Evolutionary conservation across 23 red algal species (phyloP).

Genomic region (Gracilaria vermiculophylla): DNA sequence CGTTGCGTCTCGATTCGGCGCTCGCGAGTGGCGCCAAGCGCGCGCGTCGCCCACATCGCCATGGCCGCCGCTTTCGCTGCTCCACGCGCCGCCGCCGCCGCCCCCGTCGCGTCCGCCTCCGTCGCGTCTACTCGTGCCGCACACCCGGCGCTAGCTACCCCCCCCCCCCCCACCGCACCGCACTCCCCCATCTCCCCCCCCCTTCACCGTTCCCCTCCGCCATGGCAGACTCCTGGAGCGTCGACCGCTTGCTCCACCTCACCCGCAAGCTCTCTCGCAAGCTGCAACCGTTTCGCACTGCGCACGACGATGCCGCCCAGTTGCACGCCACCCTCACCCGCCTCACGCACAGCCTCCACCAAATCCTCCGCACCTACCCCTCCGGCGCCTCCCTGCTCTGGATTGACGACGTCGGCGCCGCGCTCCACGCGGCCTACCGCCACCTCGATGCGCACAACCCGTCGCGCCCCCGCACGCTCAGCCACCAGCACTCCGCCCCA

Average conservation of each 20-base stretch:
- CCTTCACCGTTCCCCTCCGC: background rate
- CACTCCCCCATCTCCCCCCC: background rate
- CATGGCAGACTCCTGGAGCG: background rate
- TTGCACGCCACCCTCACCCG: constrained; percentile 11
- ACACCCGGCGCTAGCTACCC: background rate
- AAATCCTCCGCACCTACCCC: constrained; percentile 16
- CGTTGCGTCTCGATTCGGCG: background rate
- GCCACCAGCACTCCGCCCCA: background rate
- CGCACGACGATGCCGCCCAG: background rate
- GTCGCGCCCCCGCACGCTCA: constrained; percentile 1
- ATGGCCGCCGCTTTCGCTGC: background rate
- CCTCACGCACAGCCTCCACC: constrained; percentile 23
- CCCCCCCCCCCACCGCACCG: background rate
- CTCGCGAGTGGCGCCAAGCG: background rate
- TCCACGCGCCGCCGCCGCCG: too few relatives aligned
- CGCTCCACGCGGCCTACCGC: constrained; percentile 1
- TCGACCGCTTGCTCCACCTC: constrained; percentile 11
- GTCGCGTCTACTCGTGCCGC: too few relatives aligned
- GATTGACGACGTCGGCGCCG: constrained; percentile 59
- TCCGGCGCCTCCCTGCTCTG: constrained; percentile 29
- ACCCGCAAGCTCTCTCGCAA: background rate
- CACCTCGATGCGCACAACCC: background rate
- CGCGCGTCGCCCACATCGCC: background rate
- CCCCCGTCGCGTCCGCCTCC: background rate
- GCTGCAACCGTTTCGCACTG: background rate